Percentiles rank a stretch among this genome's conserved stretches.
These are phyloP conservation scores for Trametes cinnabarina DNA, from an alignment of 768 basidiomycete genomes.

Conservation along the genomic window DNA sequence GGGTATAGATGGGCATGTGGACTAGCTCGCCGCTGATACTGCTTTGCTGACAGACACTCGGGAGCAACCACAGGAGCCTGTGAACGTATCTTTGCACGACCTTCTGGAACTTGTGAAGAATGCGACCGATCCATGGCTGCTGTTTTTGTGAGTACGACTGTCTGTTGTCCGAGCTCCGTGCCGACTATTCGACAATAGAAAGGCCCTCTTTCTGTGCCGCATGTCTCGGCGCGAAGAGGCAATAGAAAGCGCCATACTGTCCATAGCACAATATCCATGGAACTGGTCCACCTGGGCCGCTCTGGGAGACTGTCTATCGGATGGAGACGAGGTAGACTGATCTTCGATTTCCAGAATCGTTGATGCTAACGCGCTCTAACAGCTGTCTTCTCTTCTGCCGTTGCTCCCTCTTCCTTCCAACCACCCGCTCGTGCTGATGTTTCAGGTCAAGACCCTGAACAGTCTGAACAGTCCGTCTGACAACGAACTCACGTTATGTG, in stretches of 20 bases:
- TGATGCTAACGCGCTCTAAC: conserved; percentile 24
- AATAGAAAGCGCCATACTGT: conserved; percentile 74
- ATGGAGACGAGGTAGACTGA: conserved; percentile 75
- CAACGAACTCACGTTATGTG: conserved; percentile 76
- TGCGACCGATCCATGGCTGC: conserved; percentile 72
- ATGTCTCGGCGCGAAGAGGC: conserved; percentile 81
- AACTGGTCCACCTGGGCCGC: conserved; percentile 95
- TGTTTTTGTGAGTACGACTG: conserved; percentile 67
- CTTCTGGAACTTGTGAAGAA: conserved; percentile 60
- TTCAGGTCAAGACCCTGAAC: conserved; percentile 86
- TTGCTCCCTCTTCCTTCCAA: conserved; percentile 47
- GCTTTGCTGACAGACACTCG: conserved; percentile 52
- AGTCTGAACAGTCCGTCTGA: conserved; percentile 89
- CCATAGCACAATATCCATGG: conserved; percentile 79
- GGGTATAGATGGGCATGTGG: conserved; percentile 24
- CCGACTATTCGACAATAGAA: conserved; percentile 43
- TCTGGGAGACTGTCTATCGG: conserved; percentile 74
- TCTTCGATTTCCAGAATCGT: background rate
- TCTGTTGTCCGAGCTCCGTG: background rate
- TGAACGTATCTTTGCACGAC: conserved; percentile 55
- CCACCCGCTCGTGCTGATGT: conserved; percentile 63
- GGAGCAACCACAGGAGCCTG: conserved; percentile 63
- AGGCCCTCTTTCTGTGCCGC: conserved; percentile 79
- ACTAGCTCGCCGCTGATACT: background rate
- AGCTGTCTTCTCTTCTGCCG: conserved; percentile 46